Evolutionary conservation across 176 grass and related monocot species (phyloP), one percentile per base, ranked within the genome.

Genomic region (Aegilops umbellulata): DNA sequence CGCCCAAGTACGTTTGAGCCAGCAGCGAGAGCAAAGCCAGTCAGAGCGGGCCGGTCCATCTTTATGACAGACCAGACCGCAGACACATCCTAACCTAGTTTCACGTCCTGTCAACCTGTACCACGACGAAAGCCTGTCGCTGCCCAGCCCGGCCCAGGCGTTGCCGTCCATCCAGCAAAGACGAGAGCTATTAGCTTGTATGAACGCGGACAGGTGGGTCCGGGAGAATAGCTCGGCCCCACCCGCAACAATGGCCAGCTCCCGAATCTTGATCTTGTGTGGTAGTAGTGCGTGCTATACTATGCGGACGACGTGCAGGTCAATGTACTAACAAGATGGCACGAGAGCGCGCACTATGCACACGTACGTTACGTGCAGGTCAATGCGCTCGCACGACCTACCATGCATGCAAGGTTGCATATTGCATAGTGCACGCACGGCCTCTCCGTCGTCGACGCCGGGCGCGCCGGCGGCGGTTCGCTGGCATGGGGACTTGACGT

Each of bases 101-200:
- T 87, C 89, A 87, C 89, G 89, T 84, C 89, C 76, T 90, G 85
- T 90, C 89, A 87, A 6, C 26, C 84, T 90, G 85, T 76, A 84
- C 60, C 80, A 36, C 67, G 46, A 36, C 67, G 87, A 90, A 90
- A 87, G 80, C 41, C 72, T 75, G 72, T 68, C 83, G 67, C 65
- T 75, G 80, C 84, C 7, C 6, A 53, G 49, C 55, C 55, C 55
- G 1, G 2, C 55, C 55, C 55, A 58, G 55, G 55, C 53, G 1
- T 57, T 22, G 53, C 53, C 19, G 53, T 57, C 55, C 19, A 58
- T 58, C 55, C 55, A 58, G 19, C 55, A 58, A 58, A 58, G 55
- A 58, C 55, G 55, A 58, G 55, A 22, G 55, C 55, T 58, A 9
- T 19, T 53, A 53, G 5, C 51, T 22, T 19, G 19, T 8, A 57